These are phyloP conservation scores for Stentor roeselii DNA, from an alignment of 73 alveolate species.

Conservation along the genomic window DNA sequence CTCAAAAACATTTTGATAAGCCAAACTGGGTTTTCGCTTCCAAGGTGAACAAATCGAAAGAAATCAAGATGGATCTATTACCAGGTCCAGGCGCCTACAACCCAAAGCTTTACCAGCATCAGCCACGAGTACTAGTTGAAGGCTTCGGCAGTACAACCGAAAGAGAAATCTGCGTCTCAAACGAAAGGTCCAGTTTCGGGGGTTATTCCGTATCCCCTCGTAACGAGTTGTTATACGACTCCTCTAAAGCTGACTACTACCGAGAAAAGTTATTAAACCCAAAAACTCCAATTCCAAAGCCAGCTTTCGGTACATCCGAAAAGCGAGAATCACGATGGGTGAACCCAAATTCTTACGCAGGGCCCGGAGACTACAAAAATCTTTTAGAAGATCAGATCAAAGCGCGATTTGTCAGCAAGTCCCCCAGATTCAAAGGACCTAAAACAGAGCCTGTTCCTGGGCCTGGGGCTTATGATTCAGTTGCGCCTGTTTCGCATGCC, in stretches of 20 bases:
- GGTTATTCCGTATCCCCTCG: background rate
- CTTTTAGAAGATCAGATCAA: background rate
- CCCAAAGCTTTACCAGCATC: background rate
- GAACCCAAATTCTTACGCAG: background rate
- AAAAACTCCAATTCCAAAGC: background rate
- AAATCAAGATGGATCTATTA: background rate
- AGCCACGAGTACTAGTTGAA: slow-evolving; percentile 16
- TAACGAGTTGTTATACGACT: background rate
- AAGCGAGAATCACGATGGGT: background rate
- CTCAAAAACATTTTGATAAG: background rate
- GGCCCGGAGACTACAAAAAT: background rate
- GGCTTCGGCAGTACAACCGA: slow-evolving; percentile 25
- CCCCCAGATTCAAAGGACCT: slow-evolving; percentile 6
- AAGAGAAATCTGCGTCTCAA: background rate
- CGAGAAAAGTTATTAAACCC: background rate
- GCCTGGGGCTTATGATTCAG: slow-evolving; percentile 17
- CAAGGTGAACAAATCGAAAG: background rate
- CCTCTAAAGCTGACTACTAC: background rate
- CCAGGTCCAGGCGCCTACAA: slow-evolving; percentile 11
- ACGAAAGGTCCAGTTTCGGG: background rate
- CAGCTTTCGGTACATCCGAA: slow-evolving; percentile 4
- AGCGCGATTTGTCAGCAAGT: background rate
- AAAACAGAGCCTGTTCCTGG: background rate
- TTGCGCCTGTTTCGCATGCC: background rate
- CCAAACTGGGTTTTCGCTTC: background rate